Evolutionary conservation across 306 rosid species (phyloP).

Genomic region (Astragalus membranaceus): DNA sequence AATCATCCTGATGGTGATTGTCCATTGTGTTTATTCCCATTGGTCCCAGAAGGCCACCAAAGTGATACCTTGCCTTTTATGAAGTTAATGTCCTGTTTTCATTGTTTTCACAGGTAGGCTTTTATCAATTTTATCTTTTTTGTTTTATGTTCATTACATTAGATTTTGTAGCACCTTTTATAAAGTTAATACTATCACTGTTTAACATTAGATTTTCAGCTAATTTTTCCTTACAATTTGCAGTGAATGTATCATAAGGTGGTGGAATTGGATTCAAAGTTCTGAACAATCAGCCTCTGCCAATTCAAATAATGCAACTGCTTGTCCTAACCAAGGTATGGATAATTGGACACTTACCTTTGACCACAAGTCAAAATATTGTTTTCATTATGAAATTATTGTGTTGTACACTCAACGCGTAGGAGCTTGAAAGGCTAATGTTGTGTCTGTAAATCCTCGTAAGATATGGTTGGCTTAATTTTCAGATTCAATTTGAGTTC

Average conservation of each 20-base stretch:
- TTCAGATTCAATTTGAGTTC: background rate
- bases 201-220: background rate
- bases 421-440: slow-evolving; percentile 2
- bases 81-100: slow-evolving; percentile 93
- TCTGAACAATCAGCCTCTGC: slow-evolving; percentile 29
- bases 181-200: slow-evolving; percentile 1
- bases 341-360: slow-evolving; percentile 23
- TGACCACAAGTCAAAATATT: background rate
- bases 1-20: slow-evolving; percentile 92
- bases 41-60: slow-evolving; percentile 50
- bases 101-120: slow-evolving; percentile 71
- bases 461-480: background rate
- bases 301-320: slow-evolving; percentile 24
- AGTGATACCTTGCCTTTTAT: slow-evolving; percentile 49
- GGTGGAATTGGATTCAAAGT: slow-evolving; percentile 77
- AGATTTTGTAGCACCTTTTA: background rate
- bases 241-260: slow-evolving; percentile 74
- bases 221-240: slow-evolving; percentile 18
- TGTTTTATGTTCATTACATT: background rate
- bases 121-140: background rate
- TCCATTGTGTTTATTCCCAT: slow-evolving; percentile 69
- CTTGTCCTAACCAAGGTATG: slow-evolving; percentile 14
- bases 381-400: slow-evolving; percentile 14
- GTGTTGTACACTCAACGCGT: background rate
- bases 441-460: background rate